These are phyloP conservation scores for Boletus vermiculosoides DNA, from an alignment of 768 basidiomycete genomes.

Conservation along the genomic window DNA sequence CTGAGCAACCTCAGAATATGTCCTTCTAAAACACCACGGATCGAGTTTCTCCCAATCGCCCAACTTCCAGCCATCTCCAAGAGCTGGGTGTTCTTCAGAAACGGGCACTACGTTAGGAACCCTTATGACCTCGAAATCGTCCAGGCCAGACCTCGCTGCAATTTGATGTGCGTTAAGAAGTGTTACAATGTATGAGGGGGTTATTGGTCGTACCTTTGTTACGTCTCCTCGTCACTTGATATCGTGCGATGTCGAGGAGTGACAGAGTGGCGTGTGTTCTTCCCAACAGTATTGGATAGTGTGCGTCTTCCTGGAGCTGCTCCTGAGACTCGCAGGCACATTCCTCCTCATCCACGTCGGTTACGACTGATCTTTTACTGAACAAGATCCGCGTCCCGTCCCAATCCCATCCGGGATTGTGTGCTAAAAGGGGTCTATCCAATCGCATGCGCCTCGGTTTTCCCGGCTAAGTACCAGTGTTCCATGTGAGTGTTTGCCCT, in stretches of 20 bases:
- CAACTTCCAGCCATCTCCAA: constrained; percentile 4
- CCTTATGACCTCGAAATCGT: constrained; percentile 25
- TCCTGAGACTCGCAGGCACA: background rate
- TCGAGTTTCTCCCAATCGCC: constrained; percentile 27
- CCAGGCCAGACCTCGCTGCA: constrained; percentile 12
- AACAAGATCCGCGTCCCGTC: constrained; percentile 17
- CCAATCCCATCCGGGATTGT: constrained; percentile 27
- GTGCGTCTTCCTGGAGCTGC: background rate
- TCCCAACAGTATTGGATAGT: background rate
- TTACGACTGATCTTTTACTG: background rate
- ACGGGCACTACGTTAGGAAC: constrained; percentile 20
- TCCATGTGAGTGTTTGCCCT: background rate
- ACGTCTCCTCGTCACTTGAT: background rate
- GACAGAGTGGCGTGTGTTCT: background rate
- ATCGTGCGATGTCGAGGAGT: constrained; percentile 9
- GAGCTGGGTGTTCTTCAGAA: constrained; percentile 5
- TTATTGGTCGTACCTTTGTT: background rate
- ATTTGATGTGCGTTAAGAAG: background rate
- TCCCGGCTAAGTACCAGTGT: constrained; percentile 5
- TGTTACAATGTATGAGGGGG: background rate
- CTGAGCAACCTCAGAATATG: constrained; percentile 27
- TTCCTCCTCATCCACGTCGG: background rate
- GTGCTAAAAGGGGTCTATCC: constrained; percentile 10
- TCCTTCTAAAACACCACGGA: constrained; percentile 8
- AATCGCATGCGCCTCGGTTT: constrained; percentile 13